A percentile compares a stretch with the other conserved stretches of the same genome.
These are phyloP conservation scores for Dalbergia oliveri DNA, from an alignment of 306 rosid species.

Conservation along the genomic window DNA sequence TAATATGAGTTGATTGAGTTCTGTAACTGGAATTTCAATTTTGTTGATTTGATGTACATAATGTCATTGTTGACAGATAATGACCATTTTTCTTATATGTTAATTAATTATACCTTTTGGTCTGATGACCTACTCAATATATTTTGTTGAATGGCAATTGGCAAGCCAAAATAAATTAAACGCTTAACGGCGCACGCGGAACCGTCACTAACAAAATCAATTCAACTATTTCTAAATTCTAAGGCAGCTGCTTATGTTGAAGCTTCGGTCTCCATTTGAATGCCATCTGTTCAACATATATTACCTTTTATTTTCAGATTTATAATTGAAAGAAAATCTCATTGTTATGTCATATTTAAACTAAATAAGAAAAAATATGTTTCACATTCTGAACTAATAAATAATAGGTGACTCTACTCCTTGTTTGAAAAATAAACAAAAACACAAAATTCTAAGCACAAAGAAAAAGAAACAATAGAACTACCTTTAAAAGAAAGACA, in stretches of 20 bases:
- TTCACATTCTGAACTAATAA: too few species aligned
- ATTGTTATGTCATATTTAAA: too few species aligned
- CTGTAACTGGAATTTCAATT: slow-evolving; percentile 45
- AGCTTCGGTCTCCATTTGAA: too few species aligned
- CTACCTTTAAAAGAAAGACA: too few species aligned
- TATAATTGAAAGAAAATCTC: too few species aligned
- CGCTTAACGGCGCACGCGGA: not conserved
- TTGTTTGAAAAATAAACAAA: too few species aligned
- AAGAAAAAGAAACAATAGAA: too few species aligned
- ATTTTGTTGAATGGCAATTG: not conserved
- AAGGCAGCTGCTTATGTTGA: not conserved
- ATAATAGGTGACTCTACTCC: too few species aligned
- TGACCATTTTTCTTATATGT: not conserved
- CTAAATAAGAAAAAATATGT: too few species aligned
- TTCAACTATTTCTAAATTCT: not conserved
- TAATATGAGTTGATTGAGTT: slow-evolving; percentile 44
- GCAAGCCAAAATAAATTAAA: not conserved
- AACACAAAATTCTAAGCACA: too few species aligned
- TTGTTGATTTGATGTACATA: slow-evolving; percentile 40
- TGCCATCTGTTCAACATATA: too few species aligned
- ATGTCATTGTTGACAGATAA: slow-evolving; percentile 22
- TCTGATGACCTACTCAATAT: not conserved
- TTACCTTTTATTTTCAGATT: too few species aligned
- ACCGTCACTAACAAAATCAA: not conserved
- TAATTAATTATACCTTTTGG: not conserved